A percentile compares a stretch with the other conserved stretches of the same genome.
These are phyloP conservation scores for Mycena amicta DNA, from an alignment of 768 basidiomycete genomes.

Conservation along the genomic window DNA sequence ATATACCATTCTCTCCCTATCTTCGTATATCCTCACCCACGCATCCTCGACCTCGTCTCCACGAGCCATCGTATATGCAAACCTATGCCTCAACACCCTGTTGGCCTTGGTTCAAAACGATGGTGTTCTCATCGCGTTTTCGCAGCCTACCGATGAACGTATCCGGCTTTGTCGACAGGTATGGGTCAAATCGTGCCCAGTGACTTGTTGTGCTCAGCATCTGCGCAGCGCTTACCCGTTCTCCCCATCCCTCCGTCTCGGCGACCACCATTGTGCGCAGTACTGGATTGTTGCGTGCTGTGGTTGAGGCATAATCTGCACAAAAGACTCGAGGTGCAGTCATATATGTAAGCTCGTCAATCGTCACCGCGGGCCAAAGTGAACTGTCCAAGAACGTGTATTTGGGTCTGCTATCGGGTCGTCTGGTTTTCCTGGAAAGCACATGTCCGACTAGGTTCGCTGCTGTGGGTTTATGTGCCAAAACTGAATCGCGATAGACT, in stretches of 20 bases:
- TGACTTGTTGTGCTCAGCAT: slow-evolving; percentile 1
- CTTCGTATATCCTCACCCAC: slow-evolving; percentile 69
- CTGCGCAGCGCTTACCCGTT: slow-evolving; percentile 50
- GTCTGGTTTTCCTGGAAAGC: slow-evolving; percentile 61
- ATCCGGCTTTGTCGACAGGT: slow-evolving; percentile 71
- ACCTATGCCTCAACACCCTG: slow-evolving; percentile 55
- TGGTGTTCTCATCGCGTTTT: slow-evolving; percentile 48
- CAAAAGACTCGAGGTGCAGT: slow-evolving; percentile 56
- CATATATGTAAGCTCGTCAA: slow-evolving; percentile 47
- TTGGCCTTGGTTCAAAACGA: slow-evolving; percentile 54
- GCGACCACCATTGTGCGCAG: slow-evolving; percentile 53
- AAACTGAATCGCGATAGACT: slow-evolving; percentile 38
- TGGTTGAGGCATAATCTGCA: slow-evolving; percentile 76
- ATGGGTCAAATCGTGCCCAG: slow-evolving; percentile 15
- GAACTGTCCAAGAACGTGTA: slow-evolving; percentile 47
- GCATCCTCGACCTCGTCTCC: slow-evolving; percentile 62
- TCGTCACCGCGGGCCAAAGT: not conserved
- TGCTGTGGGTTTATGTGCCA: not conserved
- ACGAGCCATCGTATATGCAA: slow-evolving; percentile 64
- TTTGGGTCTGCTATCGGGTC: slow-evolving; percentile 55
- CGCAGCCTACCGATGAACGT: slow-evolving; percentile 38
- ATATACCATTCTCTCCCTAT: slow-evolving; percentile 55
- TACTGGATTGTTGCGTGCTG: slow-evolving; percentile 69
- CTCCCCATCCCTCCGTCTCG: slow-evolving; percentile 43
- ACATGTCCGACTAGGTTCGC: slow-evolving; percentile 56